Evolutionary conservation across 1,284 basidiomycete genomes (phyloP).

Genomic region (Sutorius eximius): DNA sequence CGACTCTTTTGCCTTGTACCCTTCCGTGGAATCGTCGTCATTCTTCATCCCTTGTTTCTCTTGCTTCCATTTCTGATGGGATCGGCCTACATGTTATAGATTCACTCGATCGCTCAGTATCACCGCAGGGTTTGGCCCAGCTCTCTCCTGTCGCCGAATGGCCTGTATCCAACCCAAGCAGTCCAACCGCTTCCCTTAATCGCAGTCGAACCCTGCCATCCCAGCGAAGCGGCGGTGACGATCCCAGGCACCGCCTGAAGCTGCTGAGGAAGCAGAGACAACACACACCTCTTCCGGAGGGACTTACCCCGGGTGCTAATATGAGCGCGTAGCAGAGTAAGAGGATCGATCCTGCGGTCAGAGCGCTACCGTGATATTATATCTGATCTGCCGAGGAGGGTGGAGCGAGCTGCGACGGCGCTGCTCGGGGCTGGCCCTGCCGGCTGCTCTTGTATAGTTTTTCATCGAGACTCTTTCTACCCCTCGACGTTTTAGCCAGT

Average conservation of each 20-base stretch:
- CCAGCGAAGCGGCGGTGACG: constrained; percentile 33
- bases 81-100: constrained; percentile 19
- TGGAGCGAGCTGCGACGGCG: constrained; percentile 10
- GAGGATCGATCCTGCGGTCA: neutral
- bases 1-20: constrained; percentile 11
- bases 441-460: constrained; percentile 11
- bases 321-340: constrained; percentile 20
- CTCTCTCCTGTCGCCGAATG: constrained; percentile 48
- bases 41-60: constrained; percentile 6
- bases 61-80: constrained; percentile 7
- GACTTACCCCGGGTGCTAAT: constrained; percentile 24
- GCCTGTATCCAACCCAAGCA: constrained; percentile 31
- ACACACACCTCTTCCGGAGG: constrained; percentile 29
- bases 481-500: neutral
- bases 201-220: constrained; percentile 65
- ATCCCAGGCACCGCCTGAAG: constrained; percentile 41
- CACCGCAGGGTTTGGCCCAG: constrained; percentile 28
- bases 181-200: constrained; percentile 32
- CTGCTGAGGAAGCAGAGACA: constrained; percentile 52
- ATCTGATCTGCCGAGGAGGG: constrained; percentile 19
- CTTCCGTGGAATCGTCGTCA: neutral
- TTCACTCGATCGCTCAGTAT: constrained; percentile 12
- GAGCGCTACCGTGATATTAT: constrained; percentile 4
- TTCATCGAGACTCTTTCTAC: neutral
- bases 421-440: constrained; percentile 12